These are phyloP conservation scores for Dactylellina drechsleri DNA, from an alignment of 2,329 filamentous ascomycete genomes.

Conservation along the genomic window DNA sequence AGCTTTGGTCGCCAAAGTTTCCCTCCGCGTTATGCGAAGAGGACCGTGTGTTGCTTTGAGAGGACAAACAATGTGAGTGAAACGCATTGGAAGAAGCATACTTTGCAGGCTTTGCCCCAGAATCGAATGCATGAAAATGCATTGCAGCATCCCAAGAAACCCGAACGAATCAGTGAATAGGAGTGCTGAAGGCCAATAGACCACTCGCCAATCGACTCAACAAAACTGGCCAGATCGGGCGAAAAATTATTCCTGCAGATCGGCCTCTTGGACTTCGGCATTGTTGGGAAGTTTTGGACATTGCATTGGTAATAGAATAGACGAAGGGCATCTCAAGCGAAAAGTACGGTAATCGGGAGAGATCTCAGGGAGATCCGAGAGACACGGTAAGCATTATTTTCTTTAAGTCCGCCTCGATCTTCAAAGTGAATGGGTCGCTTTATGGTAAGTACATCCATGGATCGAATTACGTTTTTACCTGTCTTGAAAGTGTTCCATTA, in stretches of 20 bases:
- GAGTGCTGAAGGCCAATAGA: constrained; percentile 1
- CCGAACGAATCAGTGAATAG: neutral
- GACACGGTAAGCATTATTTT: neutral
- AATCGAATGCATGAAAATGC: constrained; percentile 3
- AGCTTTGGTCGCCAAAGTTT: constrained; percentile 7
- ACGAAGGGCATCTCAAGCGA: neutral
- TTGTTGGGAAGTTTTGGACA: neutral
- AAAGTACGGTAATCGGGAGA: constrained; percentile 5
- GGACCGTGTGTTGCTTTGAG: constrained; percentile 24
- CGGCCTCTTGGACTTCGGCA: neutral
- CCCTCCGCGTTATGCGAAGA: constrained; percentile 9
- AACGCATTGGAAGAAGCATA: neutral
- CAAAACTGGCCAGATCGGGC: constrained; percentile 13
- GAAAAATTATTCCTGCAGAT: neutral
- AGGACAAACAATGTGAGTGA: constrained; percentile 24
- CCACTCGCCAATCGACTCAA: neutral
- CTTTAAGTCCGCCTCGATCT: constrained; percentile 5
- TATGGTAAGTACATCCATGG: no score
- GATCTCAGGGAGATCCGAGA: neutral
- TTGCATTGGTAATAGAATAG: neutral
- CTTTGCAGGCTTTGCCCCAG: neutral
- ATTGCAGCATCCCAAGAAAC: neutral
- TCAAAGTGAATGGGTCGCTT: neutral
- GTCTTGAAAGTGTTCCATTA: constrained; percentile 4
- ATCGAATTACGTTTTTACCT: neutral